Evolutionary conservation across 2,329 filamentous ascomycete species (phyloP), one percentile per base, ranked within the genome.

Genomic region (Byssothecium circinans): DNA sequence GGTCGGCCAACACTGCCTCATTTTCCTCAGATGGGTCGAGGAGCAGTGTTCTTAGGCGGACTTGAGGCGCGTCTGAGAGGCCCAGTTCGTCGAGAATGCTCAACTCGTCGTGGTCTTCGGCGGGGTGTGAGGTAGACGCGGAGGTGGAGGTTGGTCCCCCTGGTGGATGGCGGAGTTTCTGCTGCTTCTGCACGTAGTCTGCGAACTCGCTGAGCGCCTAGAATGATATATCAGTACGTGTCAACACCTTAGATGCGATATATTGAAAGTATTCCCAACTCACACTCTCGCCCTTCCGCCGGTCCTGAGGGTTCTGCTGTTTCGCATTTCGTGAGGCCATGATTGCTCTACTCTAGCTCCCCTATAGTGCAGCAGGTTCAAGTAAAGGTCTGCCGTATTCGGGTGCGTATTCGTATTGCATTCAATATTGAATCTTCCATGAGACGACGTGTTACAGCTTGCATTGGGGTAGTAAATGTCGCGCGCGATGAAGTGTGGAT

Each of bases 121-220:
- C 67, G 53, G 47, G 58, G 43, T 41, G 67, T 23, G 69, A 60
- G 45, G 69, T 63, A 4, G 29, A 25, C 23, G 29, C 29, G 4
- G 29, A 12, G 14, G 7, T 14, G 8, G 8, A n/a, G 4, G 10
- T n/a, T 11, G 25, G 25, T 12, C 29, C 29, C 4, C 6, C 6
- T 14, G 75, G 69, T 33, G 71, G 68, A 34, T 72, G 73, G 38
- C 88, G 85, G 41, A 86, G 74, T 12, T 85, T 85, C 72, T 97
- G 94, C 70, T 97, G 91, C 69, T 91, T 88, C 72, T 97, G 91
- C 57, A 96, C 94, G 65, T 96, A 97, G 65, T 99, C 94, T 71
- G 91, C 91, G 69, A 99, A 99, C 62, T 97, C 94, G 76, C 88
- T 94, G 46, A 99, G 81, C 11, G 92, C 91, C 82, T 85, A 52